Base-by-base conservation (phyloP, 2,329 filamentous ascomycete genomes). In the Lachnellula hyalina region DNA sequence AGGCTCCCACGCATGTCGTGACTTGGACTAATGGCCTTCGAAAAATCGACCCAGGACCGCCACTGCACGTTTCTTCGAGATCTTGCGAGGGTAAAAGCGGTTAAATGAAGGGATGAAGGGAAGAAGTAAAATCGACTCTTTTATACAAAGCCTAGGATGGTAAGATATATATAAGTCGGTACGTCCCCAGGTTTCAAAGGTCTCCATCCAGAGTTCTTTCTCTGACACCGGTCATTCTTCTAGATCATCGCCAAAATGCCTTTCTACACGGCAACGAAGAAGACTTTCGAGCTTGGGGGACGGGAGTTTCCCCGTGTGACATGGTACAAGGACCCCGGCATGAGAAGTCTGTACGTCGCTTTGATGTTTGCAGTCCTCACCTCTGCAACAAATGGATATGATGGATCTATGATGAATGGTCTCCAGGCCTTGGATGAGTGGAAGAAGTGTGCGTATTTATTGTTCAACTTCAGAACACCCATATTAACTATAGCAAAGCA, bases 261-360 rank as follows among this genome's bases (percentile, higher is more conserved):
- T 52, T 60, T 64, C 49, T 60, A 64, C 46, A 60, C 60, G 38
- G 46, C 60, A 19, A 57, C 61, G 4, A 67, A 68, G 48, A 9
- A 51, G 14, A 66, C 65, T 23, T 68, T 68, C 47, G 62, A 67
- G 60, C 54, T 68, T 11, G 66, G 59, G 21, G 66, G 66, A 9
- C 55, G 57, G 42, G 62, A 67, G 58, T 68, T 68, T 52, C 62
- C 65, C 35, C 62, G 66, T 17, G 58, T 83, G 51, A 67, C 74
- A 61, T 82, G 79, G 80, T 76, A 64, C 48, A 77, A 73, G 60
- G 77, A 82, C 28, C 75, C 79, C n/a, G 79, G 78, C 45, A 72
- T 83, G 63, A 72, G 80, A 64, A 77, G 77, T 69, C 72, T 83
- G 8, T 82, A 82, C 71, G 69, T 81, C 60, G 77, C 76, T 48